These are phyloP conservation scores for Arthrobotrys pseudoclavata DNA, from an alignment of 2,329 filamentous ascomycete species.

Conservation along the genomic window DNA sequence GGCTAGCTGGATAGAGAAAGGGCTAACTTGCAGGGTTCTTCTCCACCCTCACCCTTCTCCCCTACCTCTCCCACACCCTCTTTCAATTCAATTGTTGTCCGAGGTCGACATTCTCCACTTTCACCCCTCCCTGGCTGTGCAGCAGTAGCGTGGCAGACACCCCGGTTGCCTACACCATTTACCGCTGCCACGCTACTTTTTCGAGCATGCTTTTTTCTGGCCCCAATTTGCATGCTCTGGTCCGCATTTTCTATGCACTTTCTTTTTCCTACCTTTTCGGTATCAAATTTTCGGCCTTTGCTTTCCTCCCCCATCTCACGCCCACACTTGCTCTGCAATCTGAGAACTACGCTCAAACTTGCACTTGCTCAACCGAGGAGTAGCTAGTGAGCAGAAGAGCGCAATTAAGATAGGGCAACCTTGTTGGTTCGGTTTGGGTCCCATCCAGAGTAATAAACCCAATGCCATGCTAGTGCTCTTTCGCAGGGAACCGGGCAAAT, in stretches of 20 bases:
- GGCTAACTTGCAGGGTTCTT: conserved; percentile 27
- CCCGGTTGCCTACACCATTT: conserved; percentile 61
- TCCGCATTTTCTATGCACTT: conserved; percentile 25
- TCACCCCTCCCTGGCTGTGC: conserved; percentile 56
- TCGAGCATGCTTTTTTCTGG: conserved; percentile 50
- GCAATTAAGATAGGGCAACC: conserved; percentile 33
- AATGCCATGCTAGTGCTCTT: conserved; percentile 15
- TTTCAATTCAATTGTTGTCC: conserved; percentile 1
- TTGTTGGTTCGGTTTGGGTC: conserved; percentile 36
- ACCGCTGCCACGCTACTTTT: conserved; percentile 60
- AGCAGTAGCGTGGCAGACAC: conserved; percentile 60
- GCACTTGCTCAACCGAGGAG: conserved; percentile 52
- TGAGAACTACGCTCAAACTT: conserved; percentile 10
- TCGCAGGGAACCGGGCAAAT: conserved; percentile 42
- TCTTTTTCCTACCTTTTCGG: conserved; percentile 49
- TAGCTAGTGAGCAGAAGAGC: conserved; percentile 6
- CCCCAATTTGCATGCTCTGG: conserved; percentile 16
- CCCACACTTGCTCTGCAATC: too few species aligned
- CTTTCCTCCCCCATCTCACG: conserved; percentile 18
- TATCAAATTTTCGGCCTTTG: conserved; percentile 57
- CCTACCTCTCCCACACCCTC: conserved; percentile 35
- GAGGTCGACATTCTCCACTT: conserved; percentile 47
- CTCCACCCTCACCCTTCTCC: conserved; percentile 21
- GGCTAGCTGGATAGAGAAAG: conserved; percentile 36
- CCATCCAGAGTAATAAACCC: conserved; percentile 35